Percentiles rank a stretch among this genome's conserved stretches.
phyloP scores from a whole-genome alignment of 1,284 basidiomycete genomes.

The Sporisorium exsertum region DNA sequence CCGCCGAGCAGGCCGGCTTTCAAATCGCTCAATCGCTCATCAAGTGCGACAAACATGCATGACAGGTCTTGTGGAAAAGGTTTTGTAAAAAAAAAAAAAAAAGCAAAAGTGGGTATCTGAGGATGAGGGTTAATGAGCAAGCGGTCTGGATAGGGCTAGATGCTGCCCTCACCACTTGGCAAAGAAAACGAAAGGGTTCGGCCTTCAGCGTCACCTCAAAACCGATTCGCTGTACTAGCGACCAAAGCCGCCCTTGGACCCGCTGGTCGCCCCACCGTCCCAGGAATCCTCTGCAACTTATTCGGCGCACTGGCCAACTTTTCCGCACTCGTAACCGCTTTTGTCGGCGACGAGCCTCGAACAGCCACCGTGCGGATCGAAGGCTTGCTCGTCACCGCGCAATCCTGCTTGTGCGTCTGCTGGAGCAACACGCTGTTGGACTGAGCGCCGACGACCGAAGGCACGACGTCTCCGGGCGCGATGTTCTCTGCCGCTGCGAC shows the following conservation, averaged over 20 bases:
- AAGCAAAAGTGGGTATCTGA: constrained; percentile 10
- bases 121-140: neutral
- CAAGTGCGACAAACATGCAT: too few relatives aligned
- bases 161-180: neutral
- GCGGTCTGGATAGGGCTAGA: neutral
- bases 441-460: constrained; percentile 11
- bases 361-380: constrained; percentile 26
- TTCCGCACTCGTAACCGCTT: neutral
- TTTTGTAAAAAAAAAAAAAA: too few relatives aligned
- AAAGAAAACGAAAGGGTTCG: neutral
- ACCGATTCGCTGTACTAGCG: constrained; percentile 13
- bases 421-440: neutral
- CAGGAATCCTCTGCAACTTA: constrained; percentile 1
- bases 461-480: constrained; percentile 29
- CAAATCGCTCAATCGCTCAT: neutral
- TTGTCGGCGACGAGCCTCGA: neutral
- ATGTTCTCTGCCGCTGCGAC: constrained; percentile 38
- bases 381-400: neutral
- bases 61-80: neutral
- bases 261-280: constrained; percentile 7
- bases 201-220: neutral
- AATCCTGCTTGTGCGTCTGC: neutral
- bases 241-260: constrained; percentile 24
- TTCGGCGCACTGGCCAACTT: neutral
- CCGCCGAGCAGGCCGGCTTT: too few relatives aligned